A percentile compares a stretch with the other conserved stretches of the same genome.
Evolutionary conservation across 1,139 yeast genomes (phyloP).

Genomic region (Geotrichum reessii): DNA sequence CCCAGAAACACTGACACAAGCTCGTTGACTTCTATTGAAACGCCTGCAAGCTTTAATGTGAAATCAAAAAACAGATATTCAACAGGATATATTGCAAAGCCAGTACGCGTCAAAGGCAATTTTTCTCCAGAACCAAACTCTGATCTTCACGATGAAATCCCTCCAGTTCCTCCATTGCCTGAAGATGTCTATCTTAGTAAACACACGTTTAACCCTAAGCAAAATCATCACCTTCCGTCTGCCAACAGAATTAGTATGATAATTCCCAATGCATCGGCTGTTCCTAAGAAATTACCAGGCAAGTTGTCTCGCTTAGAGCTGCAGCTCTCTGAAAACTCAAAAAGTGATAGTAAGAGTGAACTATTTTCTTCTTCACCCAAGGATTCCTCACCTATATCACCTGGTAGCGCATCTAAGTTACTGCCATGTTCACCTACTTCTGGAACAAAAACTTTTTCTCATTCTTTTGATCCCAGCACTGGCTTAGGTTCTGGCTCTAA

Average conservation of each 20-base stretch:
- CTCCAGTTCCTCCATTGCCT: slow-evolving; percentile 20
- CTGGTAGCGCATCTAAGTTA: background rate
- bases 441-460: background rate
- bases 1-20: slow-evolving; percentile 2
- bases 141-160: slow-evolving; percentile 14
- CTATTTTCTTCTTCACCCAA: background rate
- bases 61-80: slow-evolving; percentile 11
- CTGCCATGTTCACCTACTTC: background rate
- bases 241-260: slow-evolving; percentile 10
- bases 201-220: slow-evolving; percentile 2
- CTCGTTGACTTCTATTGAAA: slow-evolving; percentile 6
- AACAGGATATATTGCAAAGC: slow-evolving; percentile 6
- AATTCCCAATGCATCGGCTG: slow-evolving; percentile 3
- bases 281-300: background rate
- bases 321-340: background rate
- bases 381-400: background rate
- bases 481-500: background rate
- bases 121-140: slow-evolving; percentile 17
- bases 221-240: background rate
- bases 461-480: background rate
- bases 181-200: slow-evolving; percentile 14
- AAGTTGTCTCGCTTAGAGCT: background rate
- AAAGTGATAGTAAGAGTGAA: background rate
- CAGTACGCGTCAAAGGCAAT: slow-evolving; percentile 6
- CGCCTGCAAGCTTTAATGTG: background rate